Evolutionary conservation across 768 basidiomycete species (phyloP), one percentile per base, ranked within the genome.

Genomic region (Rhodotorula toruloides): DNA sequence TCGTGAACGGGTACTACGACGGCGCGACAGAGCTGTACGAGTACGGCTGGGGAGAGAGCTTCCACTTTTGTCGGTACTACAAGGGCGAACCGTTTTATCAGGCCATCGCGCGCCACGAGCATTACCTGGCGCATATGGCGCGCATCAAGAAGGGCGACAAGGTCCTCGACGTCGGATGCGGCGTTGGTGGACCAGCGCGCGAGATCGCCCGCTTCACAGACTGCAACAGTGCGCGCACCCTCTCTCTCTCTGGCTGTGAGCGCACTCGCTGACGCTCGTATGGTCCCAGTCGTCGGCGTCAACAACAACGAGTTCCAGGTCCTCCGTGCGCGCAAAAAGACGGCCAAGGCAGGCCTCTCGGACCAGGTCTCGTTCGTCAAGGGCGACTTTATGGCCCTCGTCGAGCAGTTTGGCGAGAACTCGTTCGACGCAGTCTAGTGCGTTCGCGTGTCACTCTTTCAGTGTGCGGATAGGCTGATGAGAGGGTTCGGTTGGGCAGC

Each of bases 291-390:
- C 47, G 58, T 60, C 58, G 67, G 67, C 36, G 70, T 96, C 68
- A 96, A 94, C 81, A 97, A 94, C 83, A 98, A 98, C 79, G 89
- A 88, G 70, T 96, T 90, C 83, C 96, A 98, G 80, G 80, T 97
- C 47, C 83, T 84, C 58, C 84, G 90, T n/a, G 96, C 93, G 22
- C 82, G 83, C 63, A 84, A 82, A 77, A 91, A 96, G 78, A 90
- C 94, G 59, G 81, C 83, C 75, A 81, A 82, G 63, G 87, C 85
- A 31, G 89, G 87, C 2, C 81, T 97, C 49, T 82, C 86, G 68
- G 80, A 85, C 63, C 86, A 88, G 78, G 83, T 98, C 46, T 81
- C 83, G 46, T 98, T 88, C 76, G 87, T 86, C 61, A 88, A 89
- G 79, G 94, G 91, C 31, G 94, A 99, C 78, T 99, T 99, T 76